These are phyloP conservation scores for Jackrogersella minutella DNA, from an alignment of 495 filamentous ascomycete genomes.

Conservation along the genomic window DNA sequence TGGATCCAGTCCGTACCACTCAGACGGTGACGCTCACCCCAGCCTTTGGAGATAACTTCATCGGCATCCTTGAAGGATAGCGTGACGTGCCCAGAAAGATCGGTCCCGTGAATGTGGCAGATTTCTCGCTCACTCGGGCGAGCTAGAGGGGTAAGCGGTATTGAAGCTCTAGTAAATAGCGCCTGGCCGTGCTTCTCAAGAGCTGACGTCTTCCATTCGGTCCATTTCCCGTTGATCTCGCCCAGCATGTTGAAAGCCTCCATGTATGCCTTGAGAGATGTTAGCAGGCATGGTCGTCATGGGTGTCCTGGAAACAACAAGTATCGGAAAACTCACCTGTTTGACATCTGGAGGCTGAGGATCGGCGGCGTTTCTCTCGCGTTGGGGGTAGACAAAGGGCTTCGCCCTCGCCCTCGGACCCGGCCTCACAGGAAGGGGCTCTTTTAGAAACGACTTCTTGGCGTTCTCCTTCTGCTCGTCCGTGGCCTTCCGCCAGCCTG, in stretches of 20 bases:
- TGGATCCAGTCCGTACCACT: slow-evolving; percentile 59
- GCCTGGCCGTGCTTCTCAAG: slow-evolving; percentile 80
- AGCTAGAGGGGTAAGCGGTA: slow-evolving; percentile 55
- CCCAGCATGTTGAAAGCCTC: slow-evolving; percentile 59
- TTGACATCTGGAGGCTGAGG: slow-evolving; percentile 24
- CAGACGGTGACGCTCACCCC: slow-evolving; percentile 84
- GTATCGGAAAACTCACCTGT: background rate
- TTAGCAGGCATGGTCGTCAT: background rate
- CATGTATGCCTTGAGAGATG: slow-evolving; percentile 28
- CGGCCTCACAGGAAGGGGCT: slow-evolving; percentile 21
- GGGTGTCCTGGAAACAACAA: no score
- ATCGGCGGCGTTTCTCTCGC: slow-evolving; percentile 29
- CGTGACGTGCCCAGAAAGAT: slow-evolving; percentile 75
- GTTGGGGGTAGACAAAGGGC: slow-evolving; percentile 30
- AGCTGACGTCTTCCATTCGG: slow-evolving; percentile 62
- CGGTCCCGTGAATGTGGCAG: slow-evolving; percentile 75
- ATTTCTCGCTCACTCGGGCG: slow-evolving; percentile 73
- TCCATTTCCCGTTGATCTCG: slow-evolving; percentile 55
- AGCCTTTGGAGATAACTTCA: slow-evolving; percentile 79
- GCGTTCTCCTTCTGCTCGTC: slow-evolving; percentile 28
- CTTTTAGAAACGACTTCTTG: slow-evolving; percentile 24
- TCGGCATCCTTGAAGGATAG: slow-evolving; percentile 79
- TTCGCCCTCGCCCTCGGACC: slow-evolving; percentile 28
- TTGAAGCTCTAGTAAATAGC: slow-evolving; percentile 62
- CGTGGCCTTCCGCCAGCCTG: slow-evolving; percentile 28